These are phyloP conservation scores for Candida frijolesensis DNA, from an alignment of 1,139 yeast species.

Conservation along the genomic window DNA sequence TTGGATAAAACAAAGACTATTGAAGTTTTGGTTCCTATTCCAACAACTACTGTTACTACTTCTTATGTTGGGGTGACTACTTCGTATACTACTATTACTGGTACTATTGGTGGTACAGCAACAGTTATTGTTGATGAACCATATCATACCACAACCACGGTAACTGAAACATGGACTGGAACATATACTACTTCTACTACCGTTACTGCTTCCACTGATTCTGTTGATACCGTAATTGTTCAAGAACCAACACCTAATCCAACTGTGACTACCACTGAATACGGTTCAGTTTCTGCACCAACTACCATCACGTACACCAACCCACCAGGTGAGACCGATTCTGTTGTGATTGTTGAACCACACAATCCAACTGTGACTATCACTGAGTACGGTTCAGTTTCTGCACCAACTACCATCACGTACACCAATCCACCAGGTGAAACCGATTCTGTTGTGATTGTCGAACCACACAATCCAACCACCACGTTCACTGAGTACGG, in stretches of 20 bases:
- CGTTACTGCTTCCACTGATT: not conserved
- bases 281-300: slow-evolving; percentile 11
- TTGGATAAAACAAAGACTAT: slow-evolving; percentile 21
- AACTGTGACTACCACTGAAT: slow-evolving; percentile 13
- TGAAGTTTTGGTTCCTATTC: slow-evolving; percentile 20
- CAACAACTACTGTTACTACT: slow-evolving; percentile 18
- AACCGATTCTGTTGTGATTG: slow-evolving; percentile 17
- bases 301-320: slow-evolving; percentile 11
- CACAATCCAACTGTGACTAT: slow-evolving; percentile 6
- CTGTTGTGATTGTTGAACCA: slow-evolving; percentile 23
- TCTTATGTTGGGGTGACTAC: slow-evolving; percentile 16
- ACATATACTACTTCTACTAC: slow-evolving; percentile 14
- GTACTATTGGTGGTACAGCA: slow-evolving; percentile 18
- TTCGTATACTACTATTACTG: slow-evolving; percentile 14
- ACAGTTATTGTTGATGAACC: slow-evolving; percentile 22
- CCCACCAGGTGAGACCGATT: slow-evolving; percentile 17
- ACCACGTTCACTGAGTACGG: slow-evolving; percentile 1
- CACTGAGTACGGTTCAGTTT: not conserved
- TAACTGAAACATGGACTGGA: slow-evolving; percentile 18
- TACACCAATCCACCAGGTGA: slow-evolving; percentile 11
- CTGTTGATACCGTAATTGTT: slow-evolving; percentile 15
- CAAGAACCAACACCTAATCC: slow-evolving; percentile 16
- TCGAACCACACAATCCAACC: slow-evolving; percentile 12
- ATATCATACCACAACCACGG: slow-evolving; percentile 13
- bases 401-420: slow-evolving; percentile 6